These are phyloP conservation scores for Solanum dulcamara DNA, from an alignment of 257 asterid genomes.

Conservation along the genomic window DNA sequence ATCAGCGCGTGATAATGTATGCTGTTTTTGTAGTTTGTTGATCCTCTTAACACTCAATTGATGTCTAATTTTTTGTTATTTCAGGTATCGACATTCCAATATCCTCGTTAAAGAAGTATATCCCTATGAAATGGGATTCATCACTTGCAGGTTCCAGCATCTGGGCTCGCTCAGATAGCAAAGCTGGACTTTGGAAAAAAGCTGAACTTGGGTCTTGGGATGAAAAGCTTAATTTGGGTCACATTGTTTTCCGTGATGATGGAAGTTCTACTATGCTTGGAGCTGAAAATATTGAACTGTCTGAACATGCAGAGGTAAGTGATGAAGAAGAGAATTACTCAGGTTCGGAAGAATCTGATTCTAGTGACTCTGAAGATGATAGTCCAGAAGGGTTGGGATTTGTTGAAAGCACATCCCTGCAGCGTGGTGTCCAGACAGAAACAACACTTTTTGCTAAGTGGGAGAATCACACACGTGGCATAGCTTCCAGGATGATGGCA, in stretches of 20 bases:
- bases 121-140: slow-evolving; percentile 67
- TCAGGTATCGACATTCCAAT: slow-evolving; percentile 65
- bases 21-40: not conserved
- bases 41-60: not conserved
- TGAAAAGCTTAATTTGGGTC: slow-evolving; percentile 41
- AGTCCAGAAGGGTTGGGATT: slow-evolving; percentile 59
- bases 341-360: slow-evolving; percentile 40
- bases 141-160: slow-evolving; percentile 76
- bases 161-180: slow-evolving; percentile 61
- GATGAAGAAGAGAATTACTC: slow-evolving; percentile 57
- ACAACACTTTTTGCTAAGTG: slow-evolving; percentile 77
- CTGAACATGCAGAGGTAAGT: slow-evolving; percentile 44
- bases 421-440: slow-evolving; percentile 76
- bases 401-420: slow-evolving; percentile 37
- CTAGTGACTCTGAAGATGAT: slow-evolving; percentile 53
- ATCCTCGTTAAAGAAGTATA: slow-evolving; percentile 54
- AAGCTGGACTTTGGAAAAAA: slow-evolving; percentile 69
- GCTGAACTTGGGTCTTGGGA: slow-evolving; percentile 92
- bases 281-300: slow-evolving; percentile 43
- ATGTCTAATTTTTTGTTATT: not conserved
- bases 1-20: not conserved
- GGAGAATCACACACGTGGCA: slow-evolving; percentile 97
- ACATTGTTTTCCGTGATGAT: slow-evolving; percentile 59
- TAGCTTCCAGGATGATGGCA: slow-evolving; percentile 98
- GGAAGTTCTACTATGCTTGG: slow-evolving; percentile 70